phyloP scores from a whole-genome alignment of 768 basidiomycete genomes.

The Pulveroboletus sp. region DNA sequence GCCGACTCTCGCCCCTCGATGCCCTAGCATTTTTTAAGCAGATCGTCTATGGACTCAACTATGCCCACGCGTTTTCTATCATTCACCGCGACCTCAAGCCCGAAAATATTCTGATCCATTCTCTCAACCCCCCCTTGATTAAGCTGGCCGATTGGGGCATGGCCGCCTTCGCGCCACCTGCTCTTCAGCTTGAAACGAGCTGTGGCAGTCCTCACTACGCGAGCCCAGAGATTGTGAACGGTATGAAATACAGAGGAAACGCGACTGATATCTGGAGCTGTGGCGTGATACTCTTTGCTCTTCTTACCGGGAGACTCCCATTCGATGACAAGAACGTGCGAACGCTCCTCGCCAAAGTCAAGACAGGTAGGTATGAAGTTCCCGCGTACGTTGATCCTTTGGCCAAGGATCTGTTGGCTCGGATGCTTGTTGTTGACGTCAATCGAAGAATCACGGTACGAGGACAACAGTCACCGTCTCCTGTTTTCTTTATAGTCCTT shows the following conservation, averaged over 20 bases:
- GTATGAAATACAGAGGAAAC: constrained; percentile 81
- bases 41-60: constrained; percentile 91
- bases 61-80: constrained; percentile 96
- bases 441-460: constrained; percentile 73
- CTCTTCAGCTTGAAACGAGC: constrained; percentile 84
- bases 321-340: constrained; percentile 90
- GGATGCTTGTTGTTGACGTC: constrained; percentile 89
- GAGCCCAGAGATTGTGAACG: constrained; percentile 93
- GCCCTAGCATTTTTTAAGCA: constrained; percentile 94
- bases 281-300: constrained; percentile 88
- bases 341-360: constrained; percentile 79
- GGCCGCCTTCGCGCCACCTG: constrained; percentile 90
- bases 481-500: constrained; percentile 3
- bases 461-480: neutral
- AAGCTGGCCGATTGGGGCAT: constrained; percentile 99
- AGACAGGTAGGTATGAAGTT: constrained; percentile 79
- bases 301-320: constrained; percentile 86
- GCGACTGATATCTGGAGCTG: constrained; percentile 97
- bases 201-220: constrained; percentile 98
- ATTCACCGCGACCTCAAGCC: constrained; percentile 98
- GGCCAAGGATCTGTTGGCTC: constrained; percentile 76
- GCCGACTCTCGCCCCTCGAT: constrained; percentile 73
- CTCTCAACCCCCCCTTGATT: constrained; percentile 73
- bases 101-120: constrained; percentile 92
- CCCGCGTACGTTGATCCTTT: constrained; percentile 77